These are phyloP conservation scores for Cyberlindnera xylosilytica DNA, from an alignment of 805 yeast genomes.

Conservation along the genomic window DNA sequence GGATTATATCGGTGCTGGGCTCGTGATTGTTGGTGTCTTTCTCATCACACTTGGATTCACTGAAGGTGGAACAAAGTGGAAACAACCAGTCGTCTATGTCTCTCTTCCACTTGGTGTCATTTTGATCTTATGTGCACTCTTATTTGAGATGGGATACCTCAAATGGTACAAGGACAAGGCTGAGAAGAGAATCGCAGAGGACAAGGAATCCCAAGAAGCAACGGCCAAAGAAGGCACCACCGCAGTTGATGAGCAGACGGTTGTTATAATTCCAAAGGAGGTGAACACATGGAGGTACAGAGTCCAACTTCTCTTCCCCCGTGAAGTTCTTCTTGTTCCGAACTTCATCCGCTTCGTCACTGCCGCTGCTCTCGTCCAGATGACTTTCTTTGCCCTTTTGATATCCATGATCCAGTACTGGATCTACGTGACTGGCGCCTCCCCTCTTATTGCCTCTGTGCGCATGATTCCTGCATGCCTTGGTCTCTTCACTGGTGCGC, in stretches of 20 bases:
- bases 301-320: conserved; percentile 29
- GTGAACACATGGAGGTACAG: conserved; percentile 10
- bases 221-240: no score
- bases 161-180: conserved; percentile 15
- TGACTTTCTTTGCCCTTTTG: conserved; percentile 22
- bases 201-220: background rate
- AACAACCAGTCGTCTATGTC: conserved; percentile 37
- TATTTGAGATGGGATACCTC: conserved; percentile 31
- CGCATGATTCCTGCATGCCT: conserved; percentile 34
- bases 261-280: background rate
- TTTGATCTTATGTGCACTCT: conserved; percentile 25
- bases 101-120: conserved; percentile 38
- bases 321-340: conserved; percentile 25
- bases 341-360: conserved; percentile 27
- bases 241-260: no score
- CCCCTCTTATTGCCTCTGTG: conserved; percentile 35
- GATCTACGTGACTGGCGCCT: conserved; percentile 26
- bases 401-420: conserved; percentile 28
- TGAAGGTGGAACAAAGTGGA: conserved; percentile 44
- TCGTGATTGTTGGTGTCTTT: conserved; percentile 13
- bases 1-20: conserved; percentile 33
- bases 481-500: conserved; percentile 31
- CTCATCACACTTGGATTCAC: conserved; percentile 42
- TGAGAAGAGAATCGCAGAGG: background rate
- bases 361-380: conserved; percentile 22